Percentiles rank a stretch among this genome's conserved stretches.
These are phyloP conservation scores for Puccinia triticina DNA, from an alignment of 1,284 basidiomycete species.

Conservation along the genomic window DNA sequence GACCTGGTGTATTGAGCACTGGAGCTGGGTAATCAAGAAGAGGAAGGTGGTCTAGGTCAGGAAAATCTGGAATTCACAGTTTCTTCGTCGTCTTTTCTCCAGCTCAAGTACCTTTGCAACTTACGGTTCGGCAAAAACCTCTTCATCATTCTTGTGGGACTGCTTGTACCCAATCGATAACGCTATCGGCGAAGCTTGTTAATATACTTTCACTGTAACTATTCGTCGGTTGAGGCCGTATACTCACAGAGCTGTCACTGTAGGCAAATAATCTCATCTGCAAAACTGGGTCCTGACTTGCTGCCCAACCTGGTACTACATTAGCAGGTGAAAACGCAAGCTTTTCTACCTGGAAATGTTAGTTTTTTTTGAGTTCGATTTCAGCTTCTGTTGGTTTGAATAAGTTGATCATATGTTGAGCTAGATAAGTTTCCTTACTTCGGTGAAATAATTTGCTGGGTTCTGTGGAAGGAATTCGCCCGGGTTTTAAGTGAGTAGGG, in stretches of 20 bases:
- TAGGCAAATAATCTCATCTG: conserved; percentile 43
- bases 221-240: no score
- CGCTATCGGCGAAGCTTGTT: not conserved
- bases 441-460: conserved; percentile 41
- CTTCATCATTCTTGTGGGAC: not conserved
- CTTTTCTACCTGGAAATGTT: conserved; percentile 22
- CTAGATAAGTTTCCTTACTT: not conserved
- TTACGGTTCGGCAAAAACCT: conserved; percentile 8
- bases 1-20: not conserved
- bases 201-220: not conserved
- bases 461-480: not conserved
- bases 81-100: not conserved
- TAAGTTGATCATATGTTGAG: not conserved
- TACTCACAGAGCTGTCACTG: conserved; percentile 25
- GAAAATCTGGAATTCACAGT: no score
- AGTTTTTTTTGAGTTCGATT: not conserved
- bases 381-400: no score
- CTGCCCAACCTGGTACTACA: conserved; percentile 33
- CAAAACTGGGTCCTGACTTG: conserved; percentile 39
- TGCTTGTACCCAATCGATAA: not conserved
- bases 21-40: not conserved
- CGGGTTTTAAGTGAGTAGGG: not conserved
- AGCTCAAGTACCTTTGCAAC: no score
- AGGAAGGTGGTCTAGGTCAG: not conserved
- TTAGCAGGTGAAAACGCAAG: conserved; percentile 40